A percentile compares a stretch with the other conserved stretches of the same genome.
Evolutionary conservation across 495 filamentous ascomycete genomes (phyloP).

Genomic region (Hypoxylon rickii): DNA sequence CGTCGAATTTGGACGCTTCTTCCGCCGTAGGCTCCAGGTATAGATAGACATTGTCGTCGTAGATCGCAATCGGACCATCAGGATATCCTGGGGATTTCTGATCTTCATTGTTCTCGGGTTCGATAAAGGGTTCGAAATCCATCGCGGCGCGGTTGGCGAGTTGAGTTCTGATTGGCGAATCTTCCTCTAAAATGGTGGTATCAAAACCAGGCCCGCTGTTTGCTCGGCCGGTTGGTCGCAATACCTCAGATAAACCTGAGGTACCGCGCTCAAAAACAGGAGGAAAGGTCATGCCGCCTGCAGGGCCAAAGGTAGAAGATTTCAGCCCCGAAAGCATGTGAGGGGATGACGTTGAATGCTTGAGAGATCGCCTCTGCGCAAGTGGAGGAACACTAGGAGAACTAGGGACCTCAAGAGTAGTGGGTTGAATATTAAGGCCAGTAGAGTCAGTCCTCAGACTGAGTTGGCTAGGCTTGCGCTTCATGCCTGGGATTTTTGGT

Average conservation of each 20-base stretch:
- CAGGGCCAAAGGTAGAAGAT: conserved; percentile 57
- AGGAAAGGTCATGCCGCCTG: conserved; percentile 58
- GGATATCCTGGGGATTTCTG: conserved; percentile 91
- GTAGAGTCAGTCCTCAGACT: conserved; percentile 65
- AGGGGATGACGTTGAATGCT: conserved; percentile 61
- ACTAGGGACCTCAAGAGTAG: conserved; percentile 46
- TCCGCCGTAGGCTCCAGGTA: conserved; percentile 88
- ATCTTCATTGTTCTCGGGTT: conserved; percentile 66
- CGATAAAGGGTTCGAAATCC: conserved; percentile 55
- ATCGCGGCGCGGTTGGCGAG: conserved; percentile 57
- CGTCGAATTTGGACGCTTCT: conserved; percentile 84
- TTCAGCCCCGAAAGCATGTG: conserved; percentile 58
- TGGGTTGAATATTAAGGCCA: conserved; percentile 46
- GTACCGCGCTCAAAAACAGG: conserved; percentile 54
- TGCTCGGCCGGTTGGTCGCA: conserved; percentile 50
- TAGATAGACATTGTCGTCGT: conserved; percentile 88
- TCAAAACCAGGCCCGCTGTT: conserved; percentile 32
- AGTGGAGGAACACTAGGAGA: conserved; percentile 54
- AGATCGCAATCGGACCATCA: conserved; percentile 87
- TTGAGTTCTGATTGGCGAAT: conserved; percentile 69
- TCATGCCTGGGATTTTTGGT: conserved; percentile 67
- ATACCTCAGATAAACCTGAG: conserved; percentile 52
- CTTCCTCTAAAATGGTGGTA: conserved; percentile 71
- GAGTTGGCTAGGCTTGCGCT: conserved; percentile 78
- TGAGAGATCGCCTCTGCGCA: conserved; percentile 57